Percentiles rank a stretch among this genome's conserved stretches.
These are phyloP conservation scores for Coemansia sp. DNA, from an alignment of 192 early-diverging fungal species.

Conservation along the genomic window DNA sequence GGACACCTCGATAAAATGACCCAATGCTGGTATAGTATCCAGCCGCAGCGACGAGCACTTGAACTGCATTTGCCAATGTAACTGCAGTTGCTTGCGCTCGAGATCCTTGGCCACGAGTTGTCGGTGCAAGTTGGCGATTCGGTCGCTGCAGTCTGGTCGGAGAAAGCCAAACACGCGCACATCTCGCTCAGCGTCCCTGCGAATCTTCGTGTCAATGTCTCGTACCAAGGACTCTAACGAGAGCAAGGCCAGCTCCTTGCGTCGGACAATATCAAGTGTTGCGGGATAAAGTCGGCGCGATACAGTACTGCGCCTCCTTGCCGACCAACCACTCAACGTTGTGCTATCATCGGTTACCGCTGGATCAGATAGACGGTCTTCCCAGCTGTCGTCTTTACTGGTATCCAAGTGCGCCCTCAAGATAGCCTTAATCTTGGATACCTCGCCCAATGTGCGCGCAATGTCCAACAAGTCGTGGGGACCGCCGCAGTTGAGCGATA, in stretches of 20 bases:
- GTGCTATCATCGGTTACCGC: neutral
- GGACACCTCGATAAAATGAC: constrained; percentile 62
- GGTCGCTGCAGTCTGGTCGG: constrained; percentile 46
- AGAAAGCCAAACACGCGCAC: constrained; percentile 60
- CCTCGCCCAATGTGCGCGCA: constrained; percentile 60
- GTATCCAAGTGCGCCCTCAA: constrained; percentile 26
- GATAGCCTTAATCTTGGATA: constrained; percentile 50
- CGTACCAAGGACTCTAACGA: constrained; percentile 45
- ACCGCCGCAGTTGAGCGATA: constrained; percentile 68
- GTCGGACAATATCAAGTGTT: constrained; percentile 19
- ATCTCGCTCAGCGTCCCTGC: constrained; percentile 50
- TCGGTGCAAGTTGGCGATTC: constrained; percentile 43
- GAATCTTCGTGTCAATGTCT: constrained; percentile 53
- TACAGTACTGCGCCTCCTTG: neutral
- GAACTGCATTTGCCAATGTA: constrained; percentile 38
- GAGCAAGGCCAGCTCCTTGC: constrained; percentile 44
- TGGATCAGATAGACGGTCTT: neutral
- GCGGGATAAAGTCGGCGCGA: neutral
- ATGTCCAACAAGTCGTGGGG: constrained; percentile 67
- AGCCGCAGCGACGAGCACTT: constrained; percentile 45
- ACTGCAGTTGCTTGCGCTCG: constrained; percentile 48
- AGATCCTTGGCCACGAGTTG: constrained; percentile 49
- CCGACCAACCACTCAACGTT: neutral
- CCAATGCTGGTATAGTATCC: constrained; percentile 41
- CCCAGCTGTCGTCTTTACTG: neutral